A percentile compares a stretch with the other conserved stretches of the same genome.
These are phyloP conservation scores for Trichoderma afroharzianum DNA, from an alignment of 2,329 filamentous ascomycete genomes.

Conservation along the genomic window DNA sequence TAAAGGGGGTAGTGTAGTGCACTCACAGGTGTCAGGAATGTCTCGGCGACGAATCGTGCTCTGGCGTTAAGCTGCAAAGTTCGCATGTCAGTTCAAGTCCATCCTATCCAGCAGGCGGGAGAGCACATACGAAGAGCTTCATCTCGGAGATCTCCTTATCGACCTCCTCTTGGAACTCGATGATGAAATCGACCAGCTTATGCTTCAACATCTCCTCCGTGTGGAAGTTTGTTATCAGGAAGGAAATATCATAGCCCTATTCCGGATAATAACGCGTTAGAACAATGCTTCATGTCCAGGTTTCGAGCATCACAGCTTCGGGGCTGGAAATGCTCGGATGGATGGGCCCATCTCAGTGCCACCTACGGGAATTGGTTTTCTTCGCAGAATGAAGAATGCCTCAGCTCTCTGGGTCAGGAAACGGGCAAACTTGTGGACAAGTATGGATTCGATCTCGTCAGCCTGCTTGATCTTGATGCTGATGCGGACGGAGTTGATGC, in stretches of 20 bases:
- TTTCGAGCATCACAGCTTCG: background rate
- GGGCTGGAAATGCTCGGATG: background rate
- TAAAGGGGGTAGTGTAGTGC: background rate
- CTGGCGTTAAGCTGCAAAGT: constrained; percentile 77
- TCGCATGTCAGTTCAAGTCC: background rate
- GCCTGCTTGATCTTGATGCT: constrained; percentile 99
- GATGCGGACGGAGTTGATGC: constrained; percentile 93
- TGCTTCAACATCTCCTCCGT: constrained; percentile 99
- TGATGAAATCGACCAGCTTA: constrained; percentile 79
- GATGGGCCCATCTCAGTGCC: background rate
- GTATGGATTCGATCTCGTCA: constrained; percentile 95
- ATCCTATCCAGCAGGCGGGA: background rate
- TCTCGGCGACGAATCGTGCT: constrained; percentile 96
- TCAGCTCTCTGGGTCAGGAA: constrained; percentile 95
- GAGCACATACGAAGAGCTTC: constrained; percentile 92
- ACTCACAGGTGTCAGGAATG: constrained; percentile 86
- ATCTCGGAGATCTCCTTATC: constrained; percentile 99
- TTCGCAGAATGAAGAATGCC: constrained; percentile 91
- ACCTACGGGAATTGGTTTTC: constrained; percentile 86
- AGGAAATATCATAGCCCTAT: constrained; percentile 96
- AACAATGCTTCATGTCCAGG: background rate
- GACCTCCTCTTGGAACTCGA: constrained; percentile 99
- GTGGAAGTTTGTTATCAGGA: constrained; percentile 97
- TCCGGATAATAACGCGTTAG: background rate
- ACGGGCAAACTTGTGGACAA: constrained; percentile 97